Percentiles rank a stretch among this genome's conserved stretches.
Conservation (phyloP, 169 alveolate species). For the Plasmodium blacklocki region DNA sequence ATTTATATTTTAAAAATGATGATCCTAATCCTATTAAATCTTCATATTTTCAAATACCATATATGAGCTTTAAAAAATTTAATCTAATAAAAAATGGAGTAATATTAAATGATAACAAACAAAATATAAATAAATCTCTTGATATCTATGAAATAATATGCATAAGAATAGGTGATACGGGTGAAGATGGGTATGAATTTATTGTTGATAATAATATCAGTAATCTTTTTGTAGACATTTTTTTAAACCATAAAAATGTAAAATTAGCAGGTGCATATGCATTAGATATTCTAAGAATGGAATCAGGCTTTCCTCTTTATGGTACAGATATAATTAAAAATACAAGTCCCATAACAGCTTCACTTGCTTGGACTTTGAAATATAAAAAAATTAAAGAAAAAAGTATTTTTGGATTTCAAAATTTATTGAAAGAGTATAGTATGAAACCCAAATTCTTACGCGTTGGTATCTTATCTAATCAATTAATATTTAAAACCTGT, state of each 20-base stretch:
- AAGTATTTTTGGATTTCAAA: constrained; percentile 79
- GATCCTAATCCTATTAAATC: neutral
- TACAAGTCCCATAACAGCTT: constrained; percentile 81
- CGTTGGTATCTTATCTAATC: constrained; percentile 57
- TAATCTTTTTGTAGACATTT: constrained; percentile 48
- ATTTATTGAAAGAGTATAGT: constrained; percentile 63
- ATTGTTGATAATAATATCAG: constrained; percentile 72
- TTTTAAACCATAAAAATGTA: constrained; percentile 68
- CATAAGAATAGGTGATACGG: constrained; percentile 80
- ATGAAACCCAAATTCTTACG: constrained; percentile 55
- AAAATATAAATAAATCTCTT: neutral
- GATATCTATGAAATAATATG: constrained; percentile 68
- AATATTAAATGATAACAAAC: neutral
- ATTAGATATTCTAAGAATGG: constrained; percentile 83
- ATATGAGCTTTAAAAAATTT: constrained; percentile 73
- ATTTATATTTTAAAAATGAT: constrained; percentile 13
- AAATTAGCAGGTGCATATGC: constrained; percentile 81
- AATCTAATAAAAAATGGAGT: constrained; percentile 6
- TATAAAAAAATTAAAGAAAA: constrained; percentile 77
- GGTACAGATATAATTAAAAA: constrained; percentile 82
- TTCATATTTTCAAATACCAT: constrained; percentile 48
- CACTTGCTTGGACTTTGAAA: constrained; percentile 85
- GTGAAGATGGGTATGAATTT: constrained; percentile 86
- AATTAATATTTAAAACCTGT: constrained; percentile 72
- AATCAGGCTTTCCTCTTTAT: constrained; percentile 81